phyloP scores from a whole-genome alignment of 495 filamentous ascomycete species.

The Pseudomonodictys pantanalensis region DNA sequence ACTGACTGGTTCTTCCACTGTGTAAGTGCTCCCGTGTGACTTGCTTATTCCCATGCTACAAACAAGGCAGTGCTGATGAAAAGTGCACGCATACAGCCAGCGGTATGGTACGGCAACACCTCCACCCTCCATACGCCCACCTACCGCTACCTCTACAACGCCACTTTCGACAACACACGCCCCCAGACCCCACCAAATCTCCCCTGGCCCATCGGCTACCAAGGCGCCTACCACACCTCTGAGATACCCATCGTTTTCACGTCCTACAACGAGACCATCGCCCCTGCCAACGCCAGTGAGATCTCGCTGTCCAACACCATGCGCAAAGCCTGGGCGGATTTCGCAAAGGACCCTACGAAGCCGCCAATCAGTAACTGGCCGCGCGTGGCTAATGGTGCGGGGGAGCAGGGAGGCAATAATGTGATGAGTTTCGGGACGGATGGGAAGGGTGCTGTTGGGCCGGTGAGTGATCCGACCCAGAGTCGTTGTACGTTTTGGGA shows the following conservation, averaged over 20 bases:
- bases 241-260: constrained; percentile 26
- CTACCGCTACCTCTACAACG: constrained; percentile 27
- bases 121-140: constrained; percentile 5
- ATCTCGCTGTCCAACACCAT: neutral
- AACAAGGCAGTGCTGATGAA: neutral
- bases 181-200: neutral
- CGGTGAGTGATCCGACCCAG: no score
- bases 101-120: neutral
- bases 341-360: constrained; percentile 10
- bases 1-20: constrained; percentile 24
- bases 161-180: constrained; percentile 12
- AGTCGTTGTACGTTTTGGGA: no score
- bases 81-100: constrained; percentile 1
- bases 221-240: constrained; percentile 22
- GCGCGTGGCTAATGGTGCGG: no score
- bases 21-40: constrained; percentile 6
- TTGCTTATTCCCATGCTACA: neutral
- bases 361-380: constrained; percentile 5
- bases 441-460: no score
- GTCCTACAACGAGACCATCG: neutral
- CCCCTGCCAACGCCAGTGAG: neutral
- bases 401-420: no score
- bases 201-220: constrained; percentile 8
- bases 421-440: no score
- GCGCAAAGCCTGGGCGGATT: constrained; percentile 12